Conservation (phyloP, 148 eudicot genomes). For the Vaccinium vitisidaea region DNA sequence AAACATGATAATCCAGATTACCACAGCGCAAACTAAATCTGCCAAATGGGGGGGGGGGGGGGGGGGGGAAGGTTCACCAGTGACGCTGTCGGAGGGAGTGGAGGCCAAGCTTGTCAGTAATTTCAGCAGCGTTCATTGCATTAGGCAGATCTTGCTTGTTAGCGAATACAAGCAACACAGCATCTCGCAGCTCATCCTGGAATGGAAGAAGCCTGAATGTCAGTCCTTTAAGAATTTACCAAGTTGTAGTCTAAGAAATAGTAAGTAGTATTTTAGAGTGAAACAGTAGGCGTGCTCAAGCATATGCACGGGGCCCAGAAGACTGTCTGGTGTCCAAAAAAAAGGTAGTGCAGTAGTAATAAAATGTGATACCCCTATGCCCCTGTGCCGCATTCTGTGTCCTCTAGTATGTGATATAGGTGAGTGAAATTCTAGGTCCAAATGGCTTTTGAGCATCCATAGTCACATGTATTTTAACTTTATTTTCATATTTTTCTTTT, state of each 20-base stretch:
- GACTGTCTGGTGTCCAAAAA: not conserved
- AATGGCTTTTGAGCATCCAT: not conserved
- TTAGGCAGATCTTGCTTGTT: constrained; percentile 83
- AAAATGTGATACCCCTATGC: not conserved
- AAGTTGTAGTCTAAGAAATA: not conserved
- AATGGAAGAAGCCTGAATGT: constrained; percentile 9
- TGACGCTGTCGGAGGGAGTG: constrained; percentile 81
- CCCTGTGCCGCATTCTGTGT: not conserved
- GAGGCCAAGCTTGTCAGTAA: constrained; percentile 72
- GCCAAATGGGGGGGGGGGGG: not conserved
- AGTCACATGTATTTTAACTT: not conserved
- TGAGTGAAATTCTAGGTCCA: not conserved
- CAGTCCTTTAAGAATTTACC: not conserved
- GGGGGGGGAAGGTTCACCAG: constrained; percentile 32
- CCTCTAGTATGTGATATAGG: not conserved
- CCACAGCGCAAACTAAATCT: not conserved
- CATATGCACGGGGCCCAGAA: not conserved
- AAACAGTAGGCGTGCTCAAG: not conserved
- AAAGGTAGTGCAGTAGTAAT: not conserved
- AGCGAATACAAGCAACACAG: constrained; percentile 71
- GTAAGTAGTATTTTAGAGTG: not conserved
- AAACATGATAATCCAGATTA: constrained; percentile 1
- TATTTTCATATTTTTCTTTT: not conserved
- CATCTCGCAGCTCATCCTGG: constrained; percentile 75
- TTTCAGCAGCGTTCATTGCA: constrained; percentile 83